A percentile compares a stretch with the other conserved stretches of the same genome.
Evolutionary conservation across 169 alveolate species (phyloP).

Genomic region (Plasmodium knowlesi): DNA sequence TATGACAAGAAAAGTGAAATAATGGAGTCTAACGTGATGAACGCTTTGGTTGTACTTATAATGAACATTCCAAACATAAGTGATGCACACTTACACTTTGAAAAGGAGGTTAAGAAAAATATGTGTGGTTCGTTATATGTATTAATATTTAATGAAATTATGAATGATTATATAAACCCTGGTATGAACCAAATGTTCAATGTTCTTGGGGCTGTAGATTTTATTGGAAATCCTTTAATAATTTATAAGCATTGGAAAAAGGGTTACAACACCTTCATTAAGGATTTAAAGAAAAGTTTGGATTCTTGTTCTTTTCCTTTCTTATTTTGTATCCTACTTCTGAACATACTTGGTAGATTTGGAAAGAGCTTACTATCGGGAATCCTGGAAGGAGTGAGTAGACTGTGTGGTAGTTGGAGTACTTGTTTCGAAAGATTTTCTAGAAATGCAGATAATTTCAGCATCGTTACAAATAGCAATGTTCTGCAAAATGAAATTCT

Average conservation of each 20-base stretch:
- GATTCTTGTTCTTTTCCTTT: slow-evolving; percentile 73
- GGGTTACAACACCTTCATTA: slow-evolving; percentile 70
- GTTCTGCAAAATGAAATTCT: slow-evolving; percentile 76
- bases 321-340: slow-evolving; percentile 52
- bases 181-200: slow-evolving; percentile 84
- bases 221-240: slow-evolving; percentile 86
- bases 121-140: slow-evolving; percentile 67
- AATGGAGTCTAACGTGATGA: slow-evolving; percentile 67
- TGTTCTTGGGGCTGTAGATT: slow-evolving; percentile 86
- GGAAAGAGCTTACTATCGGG: slow-evolving; percentile 71
- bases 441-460: slow-evolving; percentile 73
- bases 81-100: slow-evolving; percentile 75
- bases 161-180: slow-evolving; percentile 79
- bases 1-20: slow-evolving; percentile 74
- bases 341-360: slow-evolving; percentile 51
- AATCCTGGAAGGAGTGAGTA: slow-evolving; percentile 58
- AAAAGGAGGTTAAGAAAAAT: slow-evolving; percentile 55
- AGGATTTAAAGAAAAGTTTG: slow-evolving; percentile 68
- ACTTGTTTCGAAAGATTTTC: slow-evolving; percentile 75
- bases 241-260: slow-evolving; percentile 84
- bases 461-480: slow-evolving; percentile 73
- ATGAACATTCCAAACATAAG: slow-evolving; percentile 72
- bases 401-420: slow-evolving; percentile 76
- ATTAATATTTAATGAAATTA: slow-evolving; percentile 64
- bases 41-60: slow-evolving; percentile 50